Evolutionary conservation across 345 rosid species (phyloP), one percentile per base, ranked within the genome.

Genomic region (Raphanus raphanistrum): DNA sequence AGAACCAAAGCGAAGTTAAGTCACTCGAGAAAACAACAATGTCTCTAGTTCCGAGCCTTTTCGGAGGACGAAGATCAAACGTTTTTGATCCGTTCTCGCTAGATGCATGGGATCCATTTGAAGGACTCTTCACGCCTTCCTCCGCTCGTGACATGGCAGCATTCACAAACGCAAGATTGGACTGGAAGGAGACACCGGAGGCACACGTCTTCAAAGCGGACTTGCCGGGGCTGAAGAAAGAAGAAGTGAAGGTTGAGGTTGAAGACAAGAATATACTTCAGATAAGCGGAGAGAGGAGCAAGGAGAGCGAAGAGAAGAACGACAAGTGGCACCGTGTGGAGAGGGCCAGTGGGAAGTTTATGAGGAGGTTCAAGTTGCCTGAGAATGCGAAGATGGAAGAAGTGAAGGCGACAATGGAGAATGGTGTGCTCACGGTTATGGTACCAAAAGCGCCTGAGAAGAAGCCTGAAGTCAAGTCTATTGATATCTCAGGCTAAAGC

Each of bases 301-400:
- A 27, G 4, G 83, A 76, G 73, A 63, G 59, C 2, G 81, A 80
- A 38, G 81, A 83, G 63, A 80, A 76, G 81, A 82, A 32, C 27
- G 79, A 78, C 27, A 81, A 69, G 76, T 81, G 84, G 84, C 84
- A 77, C 61, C 76, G 81, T 16, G 68, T 81, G 32, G 78, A 81
- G 75, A 63, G 78, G 57, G 15, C 66, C 0, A 66, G 52, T 26
- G 82, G 84, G 43, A 78, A 78, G 80, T 82, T 78, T 4, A 6
- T 70, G 80, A 70, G 84, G 71, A 73, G 74, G 70, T 82, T 78
- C 57, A 74, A 79, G 76, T 0, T 78, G 26, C 77, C 71, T 17
- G 78, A 82, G 68, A 72, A 76, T 48, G 73, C 78, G 0, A 76
- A 72, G 70, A 48, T 68, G 78, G 85, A 82, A 15, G 65, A 82